These are phyloP conservation scores for Murraya paniculata DNA, from an alignment of 345 rosid species.

Conservation along the genomic window DNA sequence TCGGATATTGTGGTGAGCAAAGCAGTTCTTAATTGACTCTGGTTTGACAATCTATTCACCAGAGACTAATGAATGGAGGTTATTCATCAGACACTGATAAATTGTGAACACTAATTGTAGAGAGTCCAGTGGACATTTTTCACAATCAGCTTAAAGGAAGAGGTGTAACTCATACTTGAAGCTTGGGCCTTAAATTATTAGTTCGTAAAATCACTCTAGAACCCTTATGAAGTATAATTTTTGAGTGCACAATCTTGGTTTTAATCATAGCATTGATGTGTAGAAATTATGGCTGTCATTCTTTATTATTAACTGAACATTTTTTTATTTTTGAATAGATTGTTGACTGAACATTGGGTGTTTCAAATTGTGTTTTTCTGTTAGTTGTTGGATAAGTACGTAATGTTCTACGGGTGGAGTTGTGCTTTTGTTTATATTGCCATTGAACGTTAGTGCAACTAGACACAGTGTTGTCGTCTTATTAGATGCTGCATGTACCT, in stretches of 20 bases:
- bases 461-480: neutral
- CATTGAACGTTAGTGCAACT: neutral
- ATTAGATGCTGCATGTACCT: constrained; percentile 9
- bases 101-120: neutral
- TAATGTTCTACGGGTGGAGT: neutral
- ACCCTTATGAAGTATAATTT: neutral
- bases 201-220: neutral
- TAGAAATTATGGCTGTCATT: neutral
- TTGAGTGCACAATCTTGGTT: too few relatives aligned
- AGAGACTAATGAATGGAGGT: neutral
- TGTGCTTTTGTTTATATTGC: neutral
- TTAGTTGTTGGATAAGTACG: neutral
- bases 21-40: neutral
- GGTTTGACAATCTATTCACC: neutral
- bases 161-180: neutral
- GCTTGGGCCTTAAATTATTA: neutral
- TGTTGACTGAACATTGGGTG: neutral
- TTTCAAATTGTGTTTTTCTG: neutral
- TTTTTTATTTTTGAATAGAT: neutral
- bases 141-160: neutral
- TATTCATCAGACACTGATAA: neutral
- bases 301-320: neutral
- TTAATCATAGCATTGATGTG: neutral
- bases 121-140: neutral
- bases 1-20: neutral